Percentiles rank a stretch among this genome's conserved stretches.
Conservation (phyloP, 2,329 filamentous ascomycete species). For the Furcasterigmium furcatum region DNA sequence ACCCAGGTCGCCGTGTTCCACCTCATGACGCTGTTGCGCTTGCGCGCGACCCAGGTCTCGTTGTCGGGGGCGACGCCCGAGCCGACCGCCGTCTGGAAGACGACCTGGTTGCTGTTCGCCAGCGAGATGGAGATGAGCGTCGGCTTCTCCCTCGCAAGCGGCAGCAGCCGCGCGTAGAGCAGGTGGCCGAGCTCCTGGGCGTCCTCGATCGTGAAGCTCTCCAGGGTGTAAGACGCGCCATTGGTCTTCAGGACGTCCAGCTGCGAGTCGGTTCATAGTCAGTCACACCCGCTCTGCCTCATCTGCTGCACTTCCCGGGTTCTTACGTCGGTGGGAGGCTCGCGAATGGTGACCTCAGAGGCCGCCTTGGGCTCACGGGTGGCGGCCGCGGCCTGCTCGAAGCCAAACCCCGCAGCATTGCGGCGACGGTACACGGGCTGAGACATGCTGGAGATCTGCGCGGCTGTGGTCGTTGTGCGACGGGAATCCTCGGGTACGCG, state of each 20-base stretch:
- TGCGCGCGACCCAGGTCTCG: conserved; percentile 67
- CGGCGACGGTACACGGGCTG: conserved; percentile 21
- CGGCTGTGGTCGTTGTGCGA: neutral
- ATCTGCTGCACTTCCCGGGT: no score
- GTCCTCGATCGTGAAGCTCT: conserved; percentile 59
- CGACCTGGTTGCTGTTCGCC: conserved; percentile 52
- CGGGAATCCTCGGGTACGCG: no score
- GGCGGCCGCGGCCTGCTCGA: conserved; percentile 18
- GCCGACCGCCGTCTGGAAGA: conserved; percentile 70
- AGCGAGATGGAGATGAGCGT: conserved; percentile 63
- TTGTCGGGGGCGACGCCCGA: conserved; percentile 69
- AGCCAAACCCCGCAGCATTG: conserved; percentile 19
- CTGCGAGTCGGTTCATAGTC: conserved; percentile 11
- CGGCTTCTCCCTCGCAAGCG: conserved; percentile 42
- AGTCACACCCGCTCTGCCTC: no score
- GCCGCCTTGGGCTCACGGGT: conserved; percentile 13
- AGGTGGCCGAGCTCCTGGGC: conserved; percentile 64
- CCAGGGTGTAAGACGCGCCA: conserved; percentile 39
- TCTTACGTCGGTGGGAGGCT: conserved; percentile 14
- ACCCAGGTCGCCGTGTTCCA: conserved; percentile 71
- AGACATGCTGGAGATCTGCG: conserved; percentile 35
- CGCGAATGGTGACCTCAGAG: conserved; percentile 7
- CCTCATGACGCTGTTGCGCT: conserved; percentile 68
- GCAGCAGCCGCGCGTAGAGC: conserved; percentile 59
- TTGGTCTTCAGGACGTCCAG: conserved; percentile 24